Evolutionary conservation across 2,329 filamentous ascomycete genomes (phyloP).

Genomic region (Tolypocladium nubicola): DNA sequence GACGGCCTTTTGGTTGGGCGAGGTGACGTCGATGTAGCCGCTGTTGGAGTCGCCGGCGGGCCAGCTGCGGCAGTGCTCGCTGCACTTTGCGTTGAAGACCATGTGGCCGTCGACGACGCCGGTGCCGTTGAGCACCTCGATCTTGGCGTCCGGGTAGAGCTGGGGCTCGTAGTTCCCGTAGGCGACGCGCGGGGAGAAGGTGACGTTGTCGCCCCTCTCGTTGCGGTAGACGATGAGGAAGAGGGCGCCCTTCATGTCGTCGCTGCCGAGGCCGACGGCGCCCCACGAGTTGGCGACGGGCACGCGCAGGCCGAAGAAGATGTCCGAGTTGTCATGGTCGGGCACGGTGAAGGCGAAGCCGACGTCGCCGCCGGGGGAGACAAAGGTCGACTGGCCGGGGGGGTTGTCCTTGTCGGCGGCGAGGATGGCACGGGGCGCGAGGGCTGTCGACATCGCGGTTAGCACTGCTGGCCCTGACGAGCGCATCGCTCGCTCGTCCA

Average conservation of each 20-base stretch:
- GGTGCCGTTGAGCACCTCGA: slow-evolving; percentile 34
- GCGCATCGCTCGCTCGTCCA: neutral
- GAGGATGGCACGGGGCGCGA: slow-evolving; percentile 10
- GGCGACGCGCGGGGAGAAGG: slow-evolving; percentile 42
- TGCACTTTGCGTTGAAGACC: slow-evolving; percentile 41
- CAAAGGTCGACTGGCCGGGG: slow-evolving; percentile 29
- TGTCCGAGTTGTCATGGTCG: slow-evolving; percentile 30
- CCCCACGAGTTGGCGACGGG: slow-evolving; percentile 37
- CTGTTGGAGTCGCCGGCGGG: slow-evolving; percentile 14
- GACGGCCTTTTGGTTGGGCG: slow-evolving; percentile 36
- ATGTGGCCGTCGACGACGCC: slow-evolving; percentile 34
- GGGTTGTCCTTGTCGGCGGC: slow-evolving; percentile 17
- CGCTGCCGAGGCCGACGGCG: slow-evolving; percentile 42
- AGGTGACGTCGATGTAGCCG: slow-evolving; percentile 40
- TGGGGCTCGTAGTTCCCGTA: slow-evolving; percentile 41
- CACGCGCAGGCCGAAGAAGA: slow-evolving; percentile 45
- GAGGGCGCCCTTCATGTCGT: slow-evolving; percentile 40
- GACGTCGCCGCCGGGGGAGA: slow-evolving; percentile 30
- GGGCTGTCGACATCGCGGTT: slow-evolving; percentile 6
- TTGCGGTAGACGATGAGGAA: slow-evolving; percentile 45
- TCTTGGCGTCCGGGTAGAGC: slow-evolving; percentile 30
- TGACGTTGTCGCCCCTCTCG: slow-evolving; percentile 35
- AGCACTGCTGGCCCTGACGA: neutral
- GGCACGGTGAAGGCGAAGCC: slow-evolving; percentile 42
- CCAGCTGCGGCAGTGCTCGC: slow-evolving; percentile 40